Conservation (phyloP, 768 basidiomycete species). For the Termitomyces sp. region DNA sequence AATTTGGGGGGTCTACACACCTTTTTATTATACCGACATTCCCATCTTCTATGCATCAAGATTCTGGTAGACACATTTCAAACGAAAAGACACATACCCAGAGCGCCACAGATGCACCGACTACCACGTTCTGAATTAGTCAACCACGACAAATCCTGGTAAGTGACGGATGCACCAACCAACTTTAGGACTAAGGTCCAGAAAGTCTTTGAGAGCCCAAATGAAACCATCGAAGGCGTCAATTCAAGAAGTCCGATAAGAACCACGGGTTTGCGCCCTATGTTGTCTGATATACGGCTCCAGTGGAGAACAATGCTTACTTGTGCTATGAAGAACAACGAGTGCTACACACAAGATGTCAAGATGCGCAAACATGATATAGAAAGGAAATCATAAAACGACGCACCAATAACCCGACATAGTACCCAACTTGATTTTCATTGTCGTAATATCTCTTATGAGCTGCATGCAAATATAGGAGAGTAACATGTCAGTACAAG, state of each 20-base stretch:
- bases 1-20: not conserved
- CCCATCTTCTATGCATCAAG: not conserved
- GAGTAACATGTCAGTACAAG: too few relatives aligned
- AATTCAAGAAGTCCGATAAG: conserved; percentile 62
- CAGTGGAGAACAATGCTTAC: conserved; percentile 73
- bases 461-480: not conserved
- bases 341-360: not conserved
- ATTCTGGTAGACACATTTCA: not conserved
- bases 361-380: not conserved
- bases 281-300: conserved; percentile 66
- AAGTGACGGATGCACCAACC: not conserved
- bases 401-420: not conserved
- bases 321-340: conserved; percentile 53
- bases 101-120: not conserved
- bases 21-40: not conserved
- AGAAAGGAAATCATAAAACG: not conserved
- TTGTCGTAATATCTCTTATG: not conserved
- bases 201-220: conserved; percentile 35
- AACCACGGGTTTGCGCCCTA: conserved; percentile 81
- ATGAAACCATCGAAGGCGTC: conserved; percentile 67
- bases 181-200: not conserved
- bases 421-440: not conserved
- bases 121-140: not conserved
- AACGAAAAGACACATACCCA: not conserved
- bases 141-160: too few relatives aligned